These are phyloP conservation scores for Colletotrichum musicola DNA, from an alignment of 2,329 filamentous ascomycete species.

Conservation along the genomic window DNA sequence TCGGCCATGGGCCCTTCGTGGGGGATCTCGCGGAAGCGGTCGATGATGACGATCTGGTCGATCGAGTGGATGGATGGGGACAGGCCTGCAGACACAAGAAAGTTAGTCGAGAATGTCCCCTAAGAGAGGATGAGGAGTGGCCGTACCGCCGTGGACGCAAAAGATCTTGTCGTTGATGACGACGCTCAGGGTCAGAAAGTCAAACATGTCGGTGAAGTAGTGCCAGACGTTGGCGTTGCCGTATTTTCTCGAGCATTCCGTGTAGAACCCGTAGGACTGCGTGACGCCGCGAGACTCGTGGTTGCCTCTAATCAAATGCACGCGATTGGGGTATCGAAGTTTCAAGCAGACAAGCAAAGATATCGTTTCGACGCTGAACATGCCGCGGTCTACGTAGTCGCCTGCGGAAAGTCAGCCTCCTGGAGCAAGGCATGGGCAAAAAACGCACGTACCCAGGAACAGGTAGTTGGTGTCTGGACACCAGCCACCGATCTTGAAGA, in stretches of 20 bases:
- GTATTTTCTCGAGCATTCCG: constrained; percentile 97
- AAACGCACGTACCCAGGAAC: constrained; percentile 88
- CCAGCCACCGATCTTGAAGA: constrained; percentile 97
- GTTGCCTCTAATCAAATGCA: constrained; percentile 96
- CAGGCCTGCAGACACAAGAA: constrained; percentile 69
- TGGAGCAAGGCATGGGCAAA: constrained; percentile 14
- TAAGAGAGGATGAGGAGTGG: not conserved
- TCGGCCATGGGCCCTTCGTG: constrained; percentile 99
- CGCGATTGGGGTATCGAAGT: constrained; percentile 93
- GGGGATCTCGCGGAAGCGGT: constrained; percentile 97
- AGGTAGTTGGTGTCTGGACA: constrained; percentile 99
- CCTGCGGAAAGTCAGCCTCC: constrained; percentile 61
- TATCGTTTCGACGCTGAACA: constrained; percentile 99
- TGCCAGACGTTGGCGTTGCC: constrained; percentile 99
- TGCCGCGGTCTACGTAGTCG: constrained; percentile 97
- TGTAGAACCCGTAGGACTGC: constrained; percentile 99
- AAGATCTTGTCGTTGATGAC: constrained; percentile 99
- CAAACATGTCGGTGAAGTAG: constrained; percentile 99
- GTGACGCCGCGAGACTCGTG: constrained; percentile 98
- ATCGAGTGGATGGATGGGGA: constrained; percentile 96
- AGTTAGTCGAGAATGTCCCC: not conserved
- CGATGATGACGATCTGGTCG: constrained; percentile 99
- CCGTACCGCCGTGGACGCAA: constrained; percentile 89
- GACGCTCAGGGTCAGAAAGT: constrained; percentile 95
- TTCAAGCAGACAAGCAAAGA: constrained; percentile 97